Base-by-base conservation (phyloP, 1,139 yeast species). In the Wickerhamomyces sp. region DNA sequence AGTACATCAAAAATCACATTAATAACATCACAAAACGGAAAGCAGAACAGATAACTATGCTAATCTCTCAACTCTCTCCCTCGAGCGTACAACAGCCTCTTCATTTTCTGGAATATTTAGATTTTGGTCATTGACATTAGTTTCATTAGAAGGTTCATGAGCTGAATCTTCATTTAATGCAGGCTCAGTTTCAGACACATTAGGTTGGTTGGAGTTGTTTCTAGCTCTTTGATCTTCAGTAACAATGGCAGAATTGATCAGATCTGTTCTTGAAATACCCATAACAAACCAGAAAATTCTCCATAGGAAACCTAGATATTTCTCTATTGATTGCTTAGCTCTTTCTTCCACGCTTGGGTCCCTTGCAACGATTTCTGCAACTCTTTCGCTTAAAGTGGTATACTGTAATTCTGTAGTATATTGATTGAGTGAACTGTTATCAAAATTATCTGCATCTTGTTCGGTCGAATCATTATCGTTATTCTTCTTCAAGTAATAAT, bases 221-320 rank as follows among this genome's bases (percentile, higher is more conserved):
- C 27, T 24, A 14, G 13, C 5, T 24, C 27, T 24, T 24, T 18
- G 22, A 28, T 16, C 28, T 14, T 19, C 33, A n/a, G 33, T 27
- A 24, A 77, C 56, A 16, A 78, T 78, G 17, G 74, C 76, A 65
- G 77, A 73, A 55, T 76, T 66, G 51, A 67, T 70, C 37, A 80
- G 51, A 47, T 78, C 77, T 2, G 53, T 46, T 40, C 56, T 66
- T 2, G 67, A 49, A 31, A 80, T 67, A 1, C 84, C 83, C 80
- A 79, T 74, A 4, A 74, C 17, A 34, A 55, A 58, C 82, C 84
- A 79, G 57, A 74, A 72, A 0, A 72, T 15, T n/a, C 58, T 51
- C 51, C 64, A 64, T 41, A 61, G 56, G 39, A 71, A 49, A 13
- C 55, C 52, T 18, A 63, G 67, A 54, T 65, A 73, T 27, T 44